Base-by-base conservation (phyloP, 257 asterid genomes). In the Anisodus tanguticus region DNA sequence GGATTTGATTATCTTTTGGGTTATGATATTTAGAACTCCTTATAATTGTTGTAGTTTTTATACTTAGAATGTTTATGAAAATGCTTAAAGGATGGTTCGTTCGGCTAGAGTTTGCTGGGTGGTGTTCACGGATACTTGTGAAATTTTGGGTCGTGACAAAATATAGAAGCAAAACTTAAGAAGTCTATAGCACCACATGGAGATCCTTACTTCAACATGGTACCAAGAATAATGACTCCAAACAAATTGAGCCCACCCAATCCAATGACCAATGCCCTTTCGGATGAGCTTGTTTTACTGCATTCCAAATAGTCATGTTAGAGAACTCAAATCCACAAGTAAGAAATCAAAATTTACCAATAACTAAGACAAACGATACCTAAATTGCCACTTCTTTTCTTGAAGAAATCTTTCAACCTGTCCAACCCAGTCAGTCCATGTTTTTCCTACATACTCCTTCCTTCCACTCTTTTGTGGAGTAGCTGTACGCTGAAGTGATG, bases 401-500 rank as follows among this genome's bases (percentile, higher is more conserved):
- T 89, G 87, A 51, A 96, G 94, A 86, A 86, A 90, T 88, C 93
- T 93, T 83, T 89, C 92, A 67, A 86, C 88, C 47, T 89, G 94
- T 72, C 98, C 97, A 85, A 89, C 92, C 92, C 89, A 88, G 72
- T 93, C 94, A 74, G 94, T 85, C 96, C 93, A 93, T 77, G 66
- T 90, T 88, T 85, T 92, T 70, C 99, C 98, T 55, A 93, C 90
- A 58, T 91, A 93, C 88, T 95, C 98, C 93, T 93, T 95, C 91
- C 89, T 89, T 70, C 91, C 91, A 87, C 91, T 88, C 88, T 89
- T 90, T 84, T 89, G 95, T n/a, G 91, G 92, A 80, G 94, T 79
- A 84, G 97, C 99, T 63, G 99, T 97, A 82, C 99, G 99, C 87
- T 97, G 99, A 58, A 97, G 90, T 71, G 98, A 93, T 79, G 99